Evolutionary conservation across 2,329 filamentous ascomycete genomes (phyloP).

Genomic region (Fusarium coffeatum): DNA sequence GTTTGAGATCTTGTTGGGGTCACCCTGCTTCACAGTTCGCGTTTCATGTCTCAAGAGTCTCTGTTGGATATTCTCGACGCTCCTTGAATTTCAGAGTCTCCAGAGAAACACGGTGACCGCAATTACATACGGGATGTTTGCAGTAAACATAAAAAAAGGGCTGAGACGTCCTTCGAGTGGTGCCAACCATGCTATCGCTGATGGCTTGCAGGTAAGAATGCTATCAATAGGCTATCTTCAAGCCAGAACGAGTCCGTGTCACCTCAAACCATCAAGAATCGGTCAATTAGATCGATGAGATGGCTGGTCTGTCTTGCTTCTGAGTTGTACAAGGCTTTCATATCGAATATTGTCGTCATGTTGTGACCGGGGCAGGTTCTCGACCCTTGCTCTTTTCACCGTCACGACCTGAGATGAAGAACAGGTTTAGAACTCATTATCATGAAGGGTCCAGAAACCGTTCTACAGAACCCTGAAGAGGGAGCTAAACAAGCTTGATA

Average conservation of each 20-base stretch:
- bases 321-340: not conserved
- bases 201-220: not conserved
- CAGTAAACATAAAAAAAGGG: not conserved
- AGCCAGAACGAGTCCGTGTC: constrained; percentile 1
- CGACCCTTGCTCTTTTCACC: not conserved
- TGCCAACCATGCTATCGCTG: not conserved
- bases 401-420: not conserved
- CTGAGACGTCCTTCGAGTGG: not conserved
- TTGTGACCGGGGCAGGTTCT: not conserved
- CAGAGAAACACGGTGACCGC: constrained; percentile 16
- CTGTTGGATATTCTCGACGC: not conserved
- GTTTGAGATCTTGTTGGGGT: not conserved
- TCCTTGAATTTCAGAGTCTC: constrained; percentile 17
- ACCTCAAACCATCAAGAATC: constrained; percentile 3
- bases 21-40: not conserved
- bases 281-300: constrained; percentile 2
- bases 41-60: constrained; percentile 1
- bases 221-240: constrained; percentile 13
- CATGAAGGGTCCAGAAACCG: not conserved
- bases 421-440: not conserved
- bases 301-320: not conserved
- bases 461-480: not conserved
- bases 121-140: constrained; percentile 10
- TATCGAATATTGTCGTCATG: not conserved
- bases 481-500: not conserved